phyloP scores from a whole-genome alignment of 139 green algal species.

The Chlorella sorokiniana region DNA sequence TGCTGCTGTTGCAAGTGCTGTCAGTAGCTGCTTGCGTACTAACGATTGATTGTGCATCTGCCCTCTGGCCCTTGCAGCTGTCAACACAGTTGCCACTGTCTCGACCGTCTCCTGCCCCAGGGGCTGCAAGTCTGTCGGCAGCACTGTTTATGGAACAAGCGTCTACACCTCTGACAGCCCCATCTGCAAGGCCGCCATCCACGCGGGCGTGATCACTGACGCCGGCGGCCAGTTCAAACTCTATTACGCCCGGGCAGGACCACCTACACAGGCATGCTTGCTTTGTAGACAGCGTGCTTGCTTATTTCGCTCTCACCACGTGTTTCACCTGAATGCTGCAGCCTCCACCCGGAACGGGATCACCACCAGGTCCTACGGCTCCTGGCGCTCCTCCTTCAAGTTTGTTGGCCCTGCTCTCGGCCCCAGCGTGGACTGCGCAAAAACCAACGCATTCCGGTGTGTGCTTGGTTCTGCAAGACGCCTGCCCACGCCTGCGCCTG shows the following conservation, averaged over 20 bases:
- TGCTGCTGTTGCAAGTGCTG: background rate
- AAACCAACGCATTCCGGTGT: background rate
- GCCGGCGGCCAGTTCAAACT: background rate
- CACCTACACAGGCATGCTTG: background rate
- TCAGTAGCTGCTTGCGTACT: no score
- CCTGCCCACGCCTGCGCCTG: background rate
- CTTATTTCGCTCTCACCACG: background rate
- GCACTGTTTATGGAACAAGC: background rate
- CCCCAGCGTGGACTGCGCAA: background rate
- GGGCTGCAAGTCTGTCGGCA: background rate
- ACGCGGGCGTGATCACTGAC: background rate
- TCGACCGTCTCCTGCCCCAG: background rate
- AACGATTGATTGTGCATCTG: no score
- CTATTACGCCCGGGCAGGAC: background rate
- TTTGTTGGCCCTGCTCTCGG: background rate
- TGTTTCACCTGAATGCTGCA: background rate
- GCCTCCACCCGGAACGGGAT: background rate
- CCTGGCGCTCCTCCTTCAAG: background rate
- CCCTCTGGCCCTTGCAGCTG: no score
- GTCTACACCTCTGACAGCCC: background rate
- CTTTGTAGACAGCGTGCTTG: background rate
- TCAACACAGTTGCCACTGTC: background rate
- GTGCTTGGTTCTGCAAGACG: no score
- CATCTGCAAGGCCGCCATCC: conserved; percentile 6
- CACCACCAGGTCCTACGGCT: background rate